phyloP scores from a whole-genome alignment of 495 filamentous ascomycete genomes.

The Podospora fimiseda region DNA sequence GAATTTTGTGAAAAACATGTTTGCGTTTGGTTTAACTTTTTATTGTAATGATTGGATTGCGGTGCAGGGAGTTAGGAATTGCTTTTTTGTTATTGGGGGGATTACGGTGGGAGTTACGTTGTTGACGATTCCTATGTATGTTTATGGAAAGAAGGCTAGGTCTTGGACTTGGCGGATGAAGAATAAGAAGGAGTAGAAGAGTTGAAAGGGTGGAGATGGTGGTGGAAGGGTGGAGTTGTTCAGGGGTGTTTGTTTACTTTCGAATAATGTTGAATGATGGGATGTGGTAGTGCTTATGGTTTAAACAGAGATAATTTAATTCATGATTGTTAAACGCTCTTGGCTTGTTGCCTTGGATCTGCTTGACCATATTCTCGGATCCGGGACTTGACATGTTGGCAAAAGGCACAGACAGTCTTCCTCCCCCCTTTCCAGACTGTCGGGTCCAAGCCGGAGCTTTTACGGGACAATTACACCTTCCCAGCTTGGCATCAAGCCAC shows the following conservation, averaged over 20 bases:
- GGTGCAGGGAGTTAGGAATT: constrained; percentile 30
- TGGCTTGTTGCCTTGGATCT: no score
- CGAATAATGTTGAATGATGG: no score
- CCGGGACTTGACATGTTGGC: no score
- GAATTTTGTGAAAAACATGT: constrained; percentile 39
- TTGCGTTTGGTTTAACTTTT: constrained; percentile 33
- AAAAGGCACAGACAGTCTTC: no score
- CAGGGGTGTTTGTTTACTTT: neutral
- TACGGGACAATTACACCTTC: no score
- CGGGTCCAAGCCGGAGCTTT: no score
- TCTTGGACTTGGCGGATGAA: neutral
- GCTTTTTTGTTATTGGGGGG: constrained; percentile 37
- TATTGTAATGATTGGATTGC: constrained; percentile 37
- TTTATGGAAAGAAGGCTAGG: constrained; percentile 7
- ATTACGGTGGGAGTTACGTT: constrained; percentile 31
- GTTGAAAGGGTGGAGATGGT: neutral
- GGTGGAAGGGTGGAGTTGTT: neutral
- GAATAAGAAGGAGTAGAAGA: neutral
- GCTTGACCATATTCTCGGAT: no score
- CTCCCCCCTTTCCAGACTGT: no score
- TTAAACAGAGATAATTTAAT: no score
- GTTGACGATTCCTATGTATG: constrained; percentile 37
- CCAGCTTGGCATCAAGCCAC: no score
- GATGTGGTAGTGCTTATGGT: no score
- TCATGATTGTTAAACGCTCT: no score